Conservation (phyloP, 345 rosid species). For the Citrus medica region DNA sequence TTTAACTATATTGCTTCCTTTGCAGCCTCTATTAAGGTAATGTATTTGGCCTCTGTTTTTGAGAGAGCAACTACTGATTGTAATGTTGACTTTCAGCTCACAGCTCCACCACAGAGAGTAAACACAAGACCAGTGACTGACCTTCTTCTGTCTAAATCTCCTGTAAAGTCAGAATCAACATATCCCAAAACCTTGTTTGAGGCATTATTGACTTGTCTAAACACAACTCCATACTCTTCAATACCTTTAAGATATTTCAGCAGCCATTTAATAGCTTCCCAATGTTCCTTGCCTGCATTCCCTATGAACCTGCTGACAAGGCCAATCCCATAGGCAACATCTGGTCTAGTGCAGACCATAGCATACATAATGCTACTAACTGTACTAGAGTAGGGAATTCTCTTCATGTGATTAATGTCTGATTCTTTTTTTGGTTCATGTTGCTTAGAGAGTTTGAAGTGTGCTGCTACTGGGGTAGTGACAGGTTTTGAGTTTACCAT, state of each 20-base stretch:
- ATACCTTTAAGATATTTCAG: too few relatives aligned
- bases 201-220: too few relatives aligned
- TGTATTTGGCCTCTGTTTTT: not conserved
- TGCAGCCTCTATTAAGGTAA: not conserved
- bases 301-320: not conserved
- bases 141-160: not conserved
- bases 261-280: too few relatives aligned
- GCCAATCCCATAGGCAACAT: too few relatives aligned
- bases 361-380: too few relatives aligned
- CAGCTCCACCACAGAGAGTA: not conserved
- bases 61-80: not conserved
- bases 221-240: rapidly evolving
- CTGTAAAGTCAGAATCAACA: not conserved
- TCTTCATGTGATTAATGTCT: too few relatives aligned
- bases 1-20: not conserved
- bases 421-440: too few relatives aligned
- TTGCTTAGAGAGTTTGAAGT: too few relatives aligned
- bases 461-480: too few relatives aligned
- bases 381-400: too few relatives aligned
- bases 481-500: too few relatives aligned
- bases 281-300: not conserved
- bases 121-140: not conserved
- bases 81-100: not conserved
- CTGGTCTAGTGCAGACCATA: too few relatives aligned
- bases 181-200: rapidly evolving